Evolutionary conservation across 768 basidiomycete genomes (phyloP).

Genomic region (Kwoniella bestiolae): DNA sequence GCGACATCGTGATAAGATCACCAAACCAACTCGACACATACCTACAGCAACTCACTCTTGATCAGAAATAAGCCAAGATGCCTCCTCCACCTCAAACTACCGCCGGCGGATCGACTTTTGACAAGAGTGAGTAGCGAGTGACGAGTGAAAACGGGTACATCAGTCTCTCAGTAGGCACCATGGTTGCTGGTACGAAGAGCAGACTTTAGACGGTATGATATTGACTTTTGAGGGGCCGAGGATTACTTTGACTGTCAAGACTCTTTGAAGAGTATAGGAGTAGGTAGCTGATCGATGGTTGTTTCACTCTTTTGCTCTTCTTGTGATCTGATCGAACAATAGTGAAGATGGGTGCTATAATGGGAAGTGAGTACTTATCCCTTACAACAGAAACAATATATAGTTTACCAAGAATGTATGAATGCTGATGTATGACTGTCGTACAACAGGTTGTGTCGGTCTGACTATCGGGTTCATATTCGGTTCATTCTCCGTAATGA

Average conservation of each 20-base stretch:
- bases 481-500: slow-evolving; percentile 86
- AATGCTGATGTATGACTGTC: no score
- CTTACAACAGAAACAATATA: not conserved
- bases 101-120: slow-evolving; percentile 50
- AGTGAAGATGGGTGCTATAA: slow-evolving; percentile 58
- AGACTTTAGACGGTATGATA: no score
- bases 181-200: no score
- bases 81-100: slow-evolving; percentile 55
- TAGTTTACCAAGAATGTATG: no score
- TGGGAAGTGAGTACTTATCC: slow-evolving; percentile 49
- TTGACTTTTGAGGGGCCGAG: no score
- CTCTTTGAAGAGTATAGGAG: no score
- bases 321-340: not conserved
- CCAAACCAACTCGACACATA: not conserved
- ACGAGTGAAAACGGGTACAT: no score
- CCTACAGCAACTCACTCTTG: not conserved
- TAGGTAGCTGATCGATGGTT: no score
- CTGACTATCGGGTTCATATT: slow-evolving; percentile 97
- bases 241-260: no score
- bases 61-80: slow-evolving; percentile 34
- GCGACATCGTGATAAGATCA: no score
- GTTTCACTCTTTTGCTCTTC: no score
- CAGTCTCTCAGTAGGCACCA: no score
- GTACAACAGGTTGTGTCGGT: slow-evolving; percentile 64
- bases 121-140: slow-evolving; percentile 56